These are phyloP conservation scores for Suillus discolor DNA, from an alignment of 768 basidiomycete species.

Conservation along the genomic window DNA sequence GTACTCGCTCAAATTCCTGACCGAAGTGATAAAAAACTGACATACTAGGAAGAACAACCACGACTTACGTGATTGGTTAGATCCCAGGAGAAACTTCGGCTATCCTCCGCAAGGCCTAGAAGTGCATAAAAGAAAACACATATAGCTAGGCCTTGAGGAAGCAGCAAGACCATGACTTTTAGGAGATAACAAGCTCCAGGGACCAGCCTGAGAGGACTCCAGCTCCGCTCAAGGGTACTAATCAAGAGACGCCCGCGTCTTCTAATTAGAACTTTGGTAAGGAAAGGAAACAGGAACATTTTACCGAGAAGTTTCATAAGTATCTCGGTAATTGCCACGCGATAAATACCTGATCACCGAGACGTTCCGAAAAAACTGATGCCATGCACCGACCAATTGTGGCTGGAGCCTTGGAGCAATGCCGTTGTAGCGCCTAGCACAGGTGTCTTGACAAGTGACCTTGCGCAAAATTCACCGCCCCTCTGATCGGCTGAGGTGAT, in stretches of 20 bases:
- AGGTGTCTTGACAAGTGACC: background rate
- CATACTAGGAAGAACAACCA: background rate
- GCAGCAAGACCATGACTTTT: conserved; percentile 16
- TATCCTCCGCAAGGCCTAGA: background rate
- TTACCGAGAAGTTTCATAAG: conserved; percentile 8
- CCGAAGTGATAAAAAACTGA: background rate
- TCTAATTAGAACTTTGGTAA: conserved; percentile 11
- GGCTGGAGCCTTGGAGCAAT: background rate
- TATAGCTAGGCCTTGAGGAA: conserved; percentile 10
- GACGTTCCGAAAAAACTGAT: background rate
- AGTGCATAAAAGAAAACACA: conserved; percentile 2
- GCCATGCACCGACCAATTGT: background rate
- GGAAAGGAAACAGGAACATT: conserved; percentile 5
- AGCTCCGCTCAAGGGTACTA: conserved; percentile 8
- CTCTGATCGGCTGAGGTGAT: background rate
- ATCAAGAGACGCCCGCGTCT: conserved; percentile 13
- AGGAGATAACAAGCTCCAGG: conserved; percentile 9
- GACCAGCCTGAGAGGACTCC: conserved; percentile 22
- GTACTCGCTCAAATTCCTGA: background rate
- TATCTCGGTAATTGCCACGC: background rate
- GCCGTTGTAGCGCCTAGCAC: conserved; percentile 1
- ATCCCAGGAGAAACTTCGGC: conserved; percentile 9
- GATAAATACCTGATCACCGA: conserved; percentile 7
- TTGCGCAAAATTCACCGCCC: background rate
- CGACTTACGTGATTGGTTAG: conserved; percentile 6